Conservation (phyloP, 768 basidiomycete genomes). For the Psilocybe sp. region DNA sequence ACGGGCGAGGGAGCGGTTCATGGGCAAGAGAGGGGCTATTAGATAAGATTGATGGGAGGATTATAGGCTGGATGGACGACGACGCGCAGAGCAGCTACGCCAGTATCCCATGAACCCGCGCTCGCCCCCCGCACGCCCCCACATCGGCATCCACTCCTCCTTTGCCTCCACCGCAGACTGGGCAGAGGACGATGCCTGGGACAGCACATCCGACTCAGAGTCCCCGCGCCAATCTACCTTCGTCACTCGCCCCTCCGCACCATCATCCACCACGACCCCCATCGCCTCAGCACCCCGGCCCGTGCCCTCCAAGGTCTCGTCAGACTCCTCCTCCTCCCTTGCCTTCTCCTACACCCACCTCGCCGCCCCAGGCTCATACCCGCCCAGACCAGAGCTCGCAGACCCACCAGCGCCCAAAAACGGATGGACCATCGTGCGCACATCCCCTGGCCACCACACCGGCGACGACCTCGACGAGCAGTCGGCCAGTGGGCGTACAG, state of each 20-base stretch:
- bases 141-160: constrained; percentile 59
- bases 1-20: constrained; percentile 15
- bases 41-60: constrained; percentile 21
- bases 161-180: constrained; percentile 51
- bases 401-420: constrained; percentile 41
- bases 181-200: constrained; percentile 89
- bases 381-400: constrained; percentile 44
- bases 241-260: constrained; percentile 32
- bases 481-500: constrained; percentile 3
- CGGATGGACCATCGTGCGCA: constrained; percentile 77
- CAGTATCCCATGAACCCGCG: constrained; percentile 44
- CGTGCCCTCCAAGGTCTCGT: constrained; percentile 31
- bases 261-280: constrained; percentile 39
- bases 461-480: constrained; percentile 13
- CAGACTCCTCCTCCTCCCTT: constrained; percentile 53
- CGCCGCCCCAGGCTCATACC: constrained; percentile 72
- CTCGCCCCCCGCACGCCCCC: constrained; percentile 72
- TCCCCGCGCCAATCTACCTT: constrained; percentile 55
- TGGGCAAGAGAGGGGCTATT: constrained; percentile 3
- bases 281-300: constrained; percentile 50
- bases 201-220: constrained; percentile 78
- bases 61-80: constrained; percentile 10
- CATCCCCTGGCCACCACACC: constrained; percentile 25
- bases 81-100: neutral
- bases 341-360: constrained; percentile 83